Evolutionary conservation across 352 stramenopile species (phyloP).

Genomic region (Phytophthora citrophthora): DNA sequence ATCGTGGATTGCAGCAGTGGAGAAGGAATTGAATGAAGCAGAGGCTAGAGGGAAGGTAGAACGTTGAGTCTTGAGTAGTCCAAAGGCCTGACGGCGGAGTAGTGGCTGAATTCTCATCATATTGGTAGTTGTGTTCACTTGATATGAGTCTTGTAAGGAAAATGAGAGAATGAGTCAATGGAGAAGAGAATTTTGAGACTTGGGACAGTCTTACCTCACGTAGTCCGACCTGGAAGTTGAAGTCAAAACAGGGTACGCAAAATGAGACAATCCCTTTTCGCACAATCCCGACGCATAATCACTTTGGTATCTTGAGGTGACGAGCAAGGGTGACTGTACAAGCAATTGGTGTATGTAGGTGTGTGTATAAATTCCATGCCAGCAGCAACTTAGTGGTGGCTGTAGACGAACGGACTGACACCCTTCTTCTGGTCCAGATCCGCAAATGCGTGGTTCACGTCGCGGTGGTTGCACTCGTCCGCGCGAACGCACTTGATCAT

Average conservation of each 20-base stretch:
- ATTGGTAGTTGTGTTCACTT: slow-evolving; percentile 7
- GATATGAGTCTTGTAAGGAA: not conserved
- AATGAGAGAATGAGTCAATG: slow-evolving; percentile 13
- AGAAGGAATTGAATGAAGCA: slow-evolving; percentile 18
- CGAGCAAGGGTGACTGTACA: not conserved
- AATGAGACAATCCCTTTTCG: not conserved
- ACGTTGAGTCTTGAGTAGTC: slow-evolving; percentile 6
- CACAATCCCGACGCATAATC: not conserved
- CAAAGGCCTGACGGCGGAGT: slow-evolving; percentile 6
- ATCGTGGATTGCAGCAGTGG: slow-evolving; percentile 5
- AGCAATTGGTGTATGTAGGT: not conserved
- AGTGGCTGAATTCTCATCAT: slow-evolving; percentile 10
- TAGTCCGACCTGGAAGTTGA: not conserved
- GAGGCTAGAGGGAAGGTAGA: slow-evolving; percentile 1
- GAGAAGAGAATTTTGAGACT: not conserved
- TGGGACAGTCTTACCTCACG: slow-evolving; percentile 3
- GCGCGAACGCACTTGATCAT: slow-evolving; percentile 89
- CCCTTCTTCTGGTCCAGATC: slow-evolving; percentile 59
- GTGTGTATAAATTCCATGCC: slow-evolving; percentile 46
- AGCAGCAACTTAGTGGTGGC: slow-evolving; percentile 15
- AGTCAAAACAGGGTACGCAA: not conserved
- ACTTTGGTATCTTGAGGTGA: not conserved
- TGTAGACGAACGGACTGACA: slow-evolving; percentile 53
- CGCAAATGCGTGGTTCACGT: slow-evolving; percentile 86
- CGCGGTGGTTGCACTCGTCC: slow-evolving; percentile 89